These are phyloP conservation scores for Phyllosticta capitalensis DNA, from an alignment of 2,329 filamentous ascomycete genomes.

Conservation along the genomic window DNA sequence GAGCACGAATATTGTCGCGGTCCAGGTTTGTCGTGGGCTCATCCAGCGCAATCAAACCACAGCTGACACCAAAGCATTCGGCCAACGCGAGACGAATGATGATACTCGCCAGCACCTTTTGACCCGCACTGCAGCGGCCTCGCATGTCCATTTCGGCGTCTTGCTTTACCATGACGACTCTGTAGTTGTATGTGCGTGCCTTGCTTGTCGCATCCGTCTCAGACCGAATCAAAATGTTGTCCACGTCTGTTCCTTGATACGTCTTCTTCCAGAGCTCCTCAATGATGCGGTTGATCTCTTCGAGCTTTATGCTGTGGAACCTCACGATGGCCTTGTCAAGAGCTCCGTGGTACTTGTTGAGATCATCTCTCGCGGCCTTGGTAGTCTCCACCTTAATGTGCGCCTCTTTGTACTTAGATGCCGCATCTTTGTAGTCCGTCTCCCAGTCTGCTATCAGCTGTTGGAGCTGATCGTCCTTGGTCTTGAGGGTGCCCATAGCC, in stretches of 20 bases:
- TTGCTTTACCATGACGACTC: constrained; percentile 93
- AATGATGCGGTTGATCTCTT: constrained; percentile 90
- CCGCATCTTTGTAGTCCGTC: constrained; percentile 76
- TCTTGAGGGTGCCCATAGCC: constrained; percentile 68
- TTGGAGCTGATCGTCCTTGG: constrained; percentile 71
- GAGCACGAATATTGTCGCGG: constrained; percentile 81
- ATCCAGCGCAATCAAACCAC: constrained; percentile 90
- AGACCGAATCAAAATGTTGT: constrained; percentile 89
- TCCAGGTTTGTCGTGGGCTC: constrained; percentile 97
- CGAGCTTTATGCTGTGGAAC: constrained; percentile 94
- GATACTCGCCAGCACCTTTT: constrained; percentile 93
- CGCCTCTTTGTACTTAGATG: constrained; percentile 69
- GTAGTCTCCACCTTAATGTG: constrained; percentile 88
- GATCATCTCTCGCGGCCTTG: constrained; percentile 83
- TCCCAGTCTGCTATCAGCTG: constrained; percentile 72
- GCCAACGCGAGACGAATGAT: constrained; percentile 94
- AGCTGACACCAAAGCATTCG: constrained; percentile 93
- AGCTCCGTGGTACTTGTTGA: constrained; percentile 71
- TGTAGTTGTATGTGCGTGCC: constrained; percentile 89
- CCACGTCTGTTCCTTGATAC: constrained; percentile 94
- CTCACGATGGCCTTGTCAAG: constrained; percentile 96
- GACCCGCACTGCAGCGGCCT: constrained; percentile 88
- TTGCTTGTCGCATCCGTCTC: constrained; percentile 69
- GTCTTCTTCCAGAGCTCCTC: constrained; percentile 96
- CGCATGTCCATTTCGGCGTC: constrained; percentile 99